Percentiles rank a stretch among this genome's conserved stretches.
Conservation (phyloP, 164 flowering plant species). For the Chimonanthus praecox region DNA sequence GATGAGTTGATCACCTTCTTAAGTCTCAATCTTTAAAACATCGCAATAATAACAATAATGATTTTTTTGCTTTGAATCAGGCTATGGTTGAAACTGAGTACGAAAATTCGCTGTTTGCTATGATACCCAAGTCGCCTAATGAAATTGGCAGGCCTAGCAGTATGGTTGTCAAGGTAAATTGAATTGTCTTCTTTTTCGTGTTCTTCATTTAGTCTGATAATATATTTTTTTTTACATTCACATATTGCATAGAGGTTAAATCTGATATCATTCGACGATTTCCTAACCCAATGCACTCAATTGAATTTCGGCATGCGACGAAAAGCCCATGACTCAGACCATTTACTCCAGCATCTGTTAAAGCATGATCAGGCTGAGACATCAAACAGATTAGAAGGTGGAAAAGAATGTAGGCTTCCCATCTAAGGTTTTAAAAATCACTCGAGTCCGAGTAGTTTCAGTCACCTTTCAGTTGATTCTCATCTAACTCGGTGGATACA, state of each 20-base stretch:
- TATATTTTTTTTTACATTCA: neutral
- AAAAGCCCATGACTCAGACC: neutral
- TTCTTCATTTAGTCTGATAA: slow-evolving; percentile 2
- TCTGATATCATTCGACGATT: too few species aligned
- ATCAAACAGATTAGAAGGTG: too few species aligned
- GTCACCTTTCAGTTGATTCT: too few species aligned
- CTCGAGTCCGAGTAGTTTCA: too few species aligned
- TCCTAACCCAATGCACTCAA: too few species aligned
- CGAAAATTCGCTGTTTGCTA: slow-evolving; percentile 26
- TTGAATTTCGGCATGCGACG: too few species aligned
- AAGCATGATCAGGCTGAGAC: too few species aligned
- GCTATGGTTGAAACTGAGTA: slow-evolving; percentile 26
- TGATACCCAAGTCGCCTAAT: slow-evolving; percentile 29
- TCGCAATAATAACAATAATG: neutral
- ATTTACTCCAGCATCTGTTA: too few species aligned
- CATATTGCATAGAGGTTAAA: neutral
- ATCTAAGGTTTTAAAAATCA: too few species aligned
- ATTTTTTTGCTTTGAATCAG: slow-evolving; percentile 12
- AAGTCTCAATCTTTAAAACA: neutral
- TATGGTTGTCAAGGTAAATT: slow-evolving; percentile 61
- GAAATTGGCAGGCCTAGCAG: slow-evolving; percentile 50
- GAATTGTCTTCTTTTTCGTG: neutral
- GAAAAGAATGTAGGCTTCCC: too few species aligned
- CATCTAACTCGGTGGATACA: too few species aligned
- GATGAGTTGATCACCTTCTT: neutral